Percentiles rank a stretch among this genome's conserved stretches.
Conservation (phyloP, 2,329 filamentous ascomycete genomes). For the Parastagonospora avenae region DNA sequence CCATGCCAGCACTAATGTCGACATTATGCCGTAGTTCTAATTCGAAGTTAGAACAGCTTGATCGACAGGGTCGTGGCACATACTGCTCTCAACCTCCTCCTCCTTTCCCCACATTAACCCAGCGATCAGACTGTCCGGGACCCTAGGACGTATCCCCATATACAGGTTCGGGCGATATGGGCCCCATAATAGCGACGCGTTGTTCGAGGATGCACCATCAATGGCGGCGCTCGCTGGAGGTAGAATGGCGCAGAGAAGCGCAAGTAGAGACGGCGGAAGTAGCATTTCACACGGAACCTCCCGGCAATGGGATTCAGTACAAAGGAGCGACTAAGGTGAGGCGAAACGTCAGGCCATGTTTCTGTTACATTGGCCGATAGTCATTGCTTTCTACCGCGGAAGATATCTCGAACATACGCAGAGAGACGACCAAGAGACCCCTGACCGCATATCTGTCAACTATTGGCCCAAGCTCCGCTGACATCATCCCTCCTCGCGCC, state of each 20-base stretch:
- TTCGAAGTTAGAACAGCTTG: slow-evolving; percentile 9
- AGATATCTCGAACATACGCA: slow-evolving; percentile 3
- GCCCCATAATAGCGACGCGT: slow-evolving; percentile 91
- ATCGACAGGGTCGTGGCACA: slow-evolving; percentile 37
- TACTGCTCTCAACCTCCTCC: slow-evolving; percentile 78
- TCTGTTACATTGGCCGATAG: slow-evolving; percentile 6
- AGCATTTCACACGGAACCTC: slow-evolving; percentile 18
- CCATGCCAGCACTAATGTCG: slow-evolving; percentile 90
- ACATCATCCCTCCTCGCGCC: slow-evolving; percentile 5
- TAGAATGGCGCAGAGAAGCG: slow-evolving; percentile 19
- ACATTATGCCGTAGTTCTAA: slow-evolving; percentile 81
- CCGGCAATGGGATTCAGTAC: slow-evolving; percentile 1
- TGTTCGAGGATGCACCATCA: slow-evolving; percentile 47
- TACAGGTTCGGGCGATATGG: slow-evolving; percentile 93
- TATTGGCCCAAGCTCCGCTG: slow-evolving; percentile 12
- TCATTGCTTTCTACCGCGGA: slow-evolving; percentile 6
- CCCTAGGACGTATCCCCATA: slow-evolving; percentile 82
- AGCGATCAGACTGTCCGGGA: slow-evolving; percentile 78
- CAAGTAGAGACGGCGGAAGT: slow-evolving; percentile 24
- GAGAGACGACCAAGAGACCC: slow-evolving; percentile 3
- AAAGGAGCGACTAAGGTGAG: slow-evolving; percentile 11
- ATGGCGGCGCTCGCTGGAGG: slow-evolving; percentile 10
- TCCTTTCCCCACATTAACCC: slow-evolving; percentile 88
- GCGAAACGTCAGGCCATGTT: slow-evolving; percentile 4
- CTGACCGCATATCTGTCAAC: slow-evolving; percentile 7